A percentile compares a stretch with the other conserved stretches of the same genome.
Evolutionary conservation across 1,139 yeast species (phyloP).

Genomic region (Chernovozyma aurita): DNA sequence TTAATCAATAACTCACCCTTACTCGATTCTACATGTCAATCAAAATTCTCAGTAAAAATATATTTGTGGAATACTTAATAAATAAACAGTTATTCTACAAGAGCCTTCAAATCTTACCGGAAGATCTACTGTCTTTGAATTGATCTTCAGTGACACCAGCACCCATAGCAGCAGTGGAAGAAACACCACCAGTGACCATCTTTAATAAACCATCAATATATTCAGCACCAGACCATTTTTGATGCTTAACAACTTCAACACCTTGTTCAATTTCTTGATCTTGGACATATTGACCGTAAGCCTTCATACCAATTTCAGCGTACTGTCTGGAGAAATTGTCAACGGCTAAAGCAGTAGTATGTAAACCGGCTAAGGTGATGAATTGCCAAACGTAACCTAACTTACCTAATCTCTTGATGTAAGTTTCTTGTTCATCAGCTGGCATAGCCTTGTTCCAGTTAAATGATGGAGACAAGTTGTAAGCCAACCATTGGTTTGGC

Average conservation of each 20-base stretch:
- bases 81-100: conserved; percentile 1
- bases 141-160: conserved; percentile 98
- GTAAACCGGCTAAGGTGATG: conserved; percentile 95
- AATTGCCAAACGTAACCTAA: conserved; percentile 98
- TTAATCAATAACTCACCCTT: too few species aligned
- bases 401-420: conserved; percentile 80
- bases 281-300: conserved; percentile 86
- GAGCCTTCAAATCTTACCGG: not conserved
- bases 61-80: too few species aligned
- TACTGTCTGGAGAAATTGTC: conserved; percentile 81
- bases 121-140: conserved; percentile 46
- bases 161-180: conserved; percentile 98
- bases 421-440: conserved; percentile 81
- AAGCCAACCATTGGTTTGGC: conserved; percentile 94
- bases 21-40: too few species aligned
- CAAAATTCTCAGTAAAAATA: not conserved
- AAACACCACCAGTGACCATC: conserved; percentile 91
- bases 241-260: conserved; percentile 96
- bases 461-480: conserved; percentile 94
- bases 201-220: conserved; percentile 89
- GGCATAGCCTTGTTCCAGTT: conserved; percentile 97
- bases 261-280: conserved; percentile 83
- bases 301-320: conserved; percentile 87
- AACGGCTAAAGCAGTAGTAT: conserved; percentile 90
- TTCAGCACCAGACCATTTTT: conserved; percentile 99